Conservation (phyloP, 1,284 basidiomycete species). For the Ceratobasidium sp. region DNA sequence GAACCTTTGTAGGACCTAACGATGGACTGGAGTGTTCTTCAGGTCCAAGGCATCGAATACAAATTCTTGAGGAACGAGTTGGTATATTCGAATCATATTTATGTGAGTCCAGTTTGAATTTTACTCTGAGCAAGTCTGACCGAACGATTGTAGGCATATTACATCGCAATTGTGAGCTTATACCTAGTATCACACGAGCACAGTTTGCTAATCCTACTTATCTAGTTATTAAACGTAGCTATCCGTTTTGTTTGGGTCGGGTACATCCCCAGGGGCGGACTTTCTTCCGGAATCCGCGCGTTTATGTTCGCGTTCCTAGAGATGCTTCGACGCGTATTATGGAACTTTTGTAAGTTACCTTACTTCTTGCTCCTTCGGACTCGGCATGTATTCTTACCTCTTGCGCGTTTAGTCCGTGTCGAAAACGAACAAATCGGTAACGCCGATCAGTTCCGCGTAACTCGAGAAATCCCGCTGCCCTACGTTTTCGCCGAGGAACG, state of each 20-base stretch:
- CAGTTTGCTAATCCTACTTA: neutral
- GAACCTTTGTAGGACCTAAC: constrained; percentile 72
- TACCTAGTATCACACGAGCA: neutral
- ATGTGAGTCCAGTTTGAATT: constrained; percentile 62
- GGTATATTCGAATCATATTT: constrained; percentile 72
- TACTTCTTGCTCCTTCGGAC: neutral
- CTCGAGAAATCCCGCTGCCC: constrained; percentile 80
- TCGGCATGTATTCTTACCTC: constrained; percentile 3
- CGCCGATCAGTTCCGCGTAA: constrained; percentile 85
- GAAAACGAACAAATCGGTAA: constrained; percentile 91
- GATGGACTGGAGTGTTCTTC: constrained; percentile 88
- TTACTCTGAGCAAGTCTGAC: constrained; percentile 1
- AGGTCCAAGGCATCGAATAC: constrained; percentile 65
- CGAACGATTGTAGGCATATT: constrained; percentile 70
- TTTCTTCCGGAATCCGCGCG: constrained; percentile 68
- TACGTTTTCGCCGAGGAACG: constrained; percentile 68
- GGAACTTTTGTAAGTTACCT: constrained; percentile 87
- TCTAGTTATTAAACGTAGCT: constrained; percentile 76
- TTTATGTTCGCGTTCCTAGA: constrained; percentile 83
- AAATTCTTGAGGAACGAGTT: constrained; percentile 81
- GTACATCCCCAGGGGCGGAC: constrained; percentile 73
- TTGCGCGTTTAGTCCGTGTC: constrained; percentile 68
- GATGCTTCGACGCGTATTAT: constrained; percentile 84
- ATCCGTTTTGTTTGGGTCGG: constrained; percentile 86
- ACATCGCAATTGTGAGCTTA: constrained; percentile 75